Evolutionary conservation across 148 eudicot species (phyloP), one percentile per base, ranked within the genome.

Genomic region (Limonium bicolor): DNA sequence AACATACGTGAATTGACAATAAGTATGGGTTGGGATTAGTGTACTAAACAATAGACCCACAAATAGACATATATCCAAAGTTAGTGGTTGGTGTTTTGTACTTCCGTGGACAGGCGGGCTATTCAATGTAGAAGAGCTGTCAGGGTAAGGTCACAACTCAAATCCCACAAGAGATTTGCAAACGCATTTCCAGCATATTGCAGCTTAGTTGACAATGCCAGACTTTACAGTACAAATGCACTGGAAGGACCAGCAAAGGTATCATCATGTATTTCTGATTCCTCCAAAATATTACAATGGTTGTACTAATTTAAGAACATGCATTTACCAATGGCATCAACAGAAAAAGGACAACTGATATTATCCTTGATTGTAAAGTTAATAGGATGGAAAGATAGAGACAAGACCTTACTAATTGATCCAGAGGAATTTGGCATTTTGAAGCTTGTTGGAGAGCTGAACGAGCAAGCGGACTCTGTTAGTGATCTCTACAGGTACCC

Each of bases 341-440:
- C 41, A 61, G 3, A 20, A 56, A 6, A 37, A n/a, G n/a, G n/a
- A n/a, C n/a, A n/a, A n/a, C n/a, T n/a, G n/a, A n/a, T n/a, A 4
- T 51, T 49, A 15, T 64, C 28, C 20, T 20, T 56, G 55, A 29
- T 71, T 54, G 70, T 7, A 2, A 8, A 92, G 99, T 48, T 92
- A 80, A 92, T 92, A 78, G 99, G 94, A 68, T 85, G 95, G 95
- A 92, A 92, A 50, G 99, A 92, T 53, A 92, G 69, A 65, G 99
- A 85, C 60, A 85, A 68, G 71, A 85, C 69, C 21, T 62, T 92
- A 56, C 71, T 85, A 44, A 86, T 92, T 23, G 99, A 92, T 55
- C 95, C 94, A 55, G 94, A 92, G 50, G 99, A 92, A 57, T 78
- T 92, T 67, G 64, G 63, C 41, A 59, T 72, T 50, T 32, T 92